Percentiles rank a stretch among this genome's conserved stretches.
Conservation (phyloP, 1,139 yeast genomes). For the Suhomyces atakaporum region DNA sequence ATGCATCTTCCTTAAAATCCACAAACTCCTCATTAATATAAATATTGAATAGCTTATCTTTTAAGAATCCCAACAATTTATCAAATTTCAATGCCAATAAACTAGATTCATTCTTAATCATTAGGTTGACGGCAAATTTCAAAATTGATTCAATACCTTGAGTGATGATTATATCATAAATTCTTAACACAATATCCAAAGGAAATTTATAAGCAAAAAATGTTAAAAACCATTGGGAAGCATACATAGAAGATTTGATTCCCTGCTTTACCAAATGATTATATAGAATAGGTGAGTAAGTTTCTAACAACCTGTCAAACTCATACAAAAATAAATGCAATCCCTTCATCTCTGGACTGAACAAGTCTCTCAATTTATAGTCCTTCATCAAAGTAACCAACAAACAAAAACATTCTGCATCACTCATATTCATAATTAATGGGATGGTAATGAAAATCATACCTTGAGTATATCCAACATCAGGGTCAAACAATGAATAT, state of each 20-base stretch:
- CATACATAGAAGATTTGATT: slow-evolving; percentile 88
- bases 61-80: slow-evolving; percentile 68
- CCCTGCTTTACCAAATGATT: slow-evolving; percentile 83
- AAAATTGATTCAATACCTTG: slow-evolving; percentile 87
- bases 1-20: slow-evolving; percentile 20
- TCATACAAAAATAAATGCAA: slow-evolving; percentile 81
- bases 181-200: slow-evolving; percentile 74
- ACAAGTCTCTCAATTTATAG: slow-evolving; percentile 74
- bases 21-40: slow-evolving; percentile 53
- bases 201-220: slow-evolving; percentile 94
- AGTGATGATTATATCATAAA: slow-evolving; percentile 80
- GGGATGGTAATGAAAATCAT: slow-evolving; percentile 94
- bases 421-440: slow-evolving; percentile 74
- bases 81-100: slow-evolving; percentile 71
- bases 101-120: slow-evolving; percentile 63
- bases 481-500: slow-evolving; percentile 83
- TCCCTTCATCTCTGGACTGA: slow-evolving; percentile 91
- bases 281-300: slow-evolving; percentile 63
- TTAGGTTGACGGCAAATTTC: slow-evolving; percentile 76
- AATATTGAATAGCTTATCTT: slow-evolving; percentile 73
- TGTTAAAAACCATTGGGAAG: slow-evolving; percentile 94
- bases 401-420: slow-evolving; percentile 82
- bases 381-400: slow-evolving; percentile 82
- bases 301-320: slow-evolving; percentile 82
- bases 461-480: slow-evolving; percentile 96